A percentile compares a stretch with the other conserved stretches of the same genome.
Evolutionary conservation across 768 basidiomycete genomes (phyloP).

Genomic region (Tylopilus subfusipes): DNA sequence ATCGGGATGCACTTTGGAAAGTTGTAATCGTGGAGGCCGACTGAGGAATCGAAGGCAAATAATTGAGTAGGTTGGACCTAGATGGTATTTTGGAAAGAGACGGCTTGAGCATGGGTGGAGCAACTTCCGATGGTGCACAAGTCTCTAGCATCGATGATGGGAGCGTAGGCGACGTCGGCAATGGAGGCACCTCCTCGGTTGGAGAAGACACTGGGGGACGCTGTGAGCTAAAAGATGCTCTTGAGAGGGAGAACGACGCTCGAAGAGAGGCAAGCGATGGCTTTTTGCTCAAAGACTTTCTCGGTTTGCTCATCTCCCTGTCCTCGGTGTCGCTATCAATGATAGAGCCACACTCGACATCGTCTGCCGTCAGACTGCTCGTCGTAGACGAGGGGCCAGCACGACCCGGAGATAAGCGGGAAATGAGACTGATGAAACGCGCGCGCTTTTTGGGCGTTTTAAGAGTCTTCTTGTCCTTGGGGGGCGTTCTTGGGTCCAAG

Average conservation of each 20-base stretch:
- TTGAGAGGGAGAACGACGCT: slow-evolving; percentile 29
- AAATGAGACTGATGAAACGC: slow-evolving; percentile 32
- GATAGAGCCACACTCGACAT: slow-evolving; percentile 20
- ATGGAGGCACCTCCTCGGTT: slow-evolving; percentile 24
- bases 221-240: slow-evolving; percentile 28
- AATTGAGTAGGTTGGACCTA: slow-evolving; percentile 7
- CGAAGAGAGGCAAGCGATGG: slow-evolving; percentile 30
- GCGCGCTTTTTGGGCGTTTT: slow-evolving; percentile 31
- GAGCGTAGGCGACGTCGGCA: slow-evolving; percentile 26
- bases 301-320: slow-evolving; percentile 10
- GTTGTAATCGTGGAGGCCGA: slow-evolving; percentile 28
- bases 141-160: slow-evolving; percentile 3
- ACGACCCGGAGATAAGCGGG: slow-evolving; percentile 31
- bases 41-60: slow-evolving; percentile 28
- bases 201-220: slow-evolving; percentile 20
- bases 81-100: slow-evolving; percentile 26
- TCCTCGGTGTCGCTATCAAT: slow-evolving; percentile 24
- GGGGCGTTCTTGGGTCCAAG: slow-evolving; percentile 10
- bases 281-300: slow-evolving; percentile 27
- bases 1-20: slow-evolving; percentile 20
- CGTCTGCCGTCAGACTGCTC: not conserved
- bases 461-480: slow-evolving; percentile 19
- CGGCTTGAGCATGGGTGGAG: not conserved
- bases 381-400: slow-evolving; percentile 13
- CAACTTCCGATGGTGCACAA: not conserved